Evolutionary conservation across 805 yeast species (phyloP), one percentile per base, ranked within the genome.

Genomic region (Metschnikowia noctiluminum): DNA sequence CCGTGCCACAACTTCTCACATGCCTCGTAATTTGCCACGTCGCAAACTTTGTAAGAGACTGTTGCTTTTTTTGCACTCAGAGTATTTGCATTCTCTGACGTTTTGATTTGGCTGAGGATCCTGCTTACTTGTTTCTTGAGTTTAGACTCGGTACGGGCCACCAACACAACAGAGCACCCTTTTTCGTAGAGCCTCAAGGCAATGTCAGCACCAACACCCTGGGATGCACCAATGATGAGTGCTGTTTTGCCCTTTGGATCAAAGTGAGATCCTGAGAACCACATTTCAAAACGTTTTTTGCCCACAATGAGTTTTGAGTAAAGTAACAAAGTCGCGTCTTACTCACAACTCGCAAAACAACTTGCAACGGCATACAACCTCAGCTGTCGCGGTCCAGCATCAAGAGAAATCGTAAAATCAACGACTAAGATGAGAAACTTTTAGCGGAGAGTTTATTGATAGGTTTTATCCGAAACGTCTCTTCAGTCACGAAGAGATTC

Each of bases 151-250:
- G 92, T 85, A 55, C 99, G 74, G 1, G 97, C 89, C 11, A 91
- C 85, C 15, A 94, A 66, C 1, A 86, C 70, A 1, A 91, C 87
- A 45, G 79, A 76, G 35, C 90, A 86, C 3, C 85, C 83, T 15
- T 62, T 57, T 2, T 72, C 51, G 48, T 76, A 80, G 40, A 84
- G 69, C 47, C 78, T 73, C 38, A 71, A 69, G 0, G 96, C 96
- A 48, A 92, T 65, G 35, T 85, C 87, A 3, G 82, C 82, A 0
- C 99, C 99, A 1, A 92, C 71, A 0, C 99, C 99, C 61, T 92
- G 99, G 0, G 97, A 89, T 0, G 89, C 98, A 3, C 99, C 99
- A 0, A 96, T 80, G n/a, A 92, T 76, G 14, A 92, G 76, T 2
- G 85, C 90, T 1, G 79, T 62, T 61, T 77, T 79, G 28, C 78